Conservation (phyloP, 805 yeast species). For the Yarrowia sp. region DNA sequence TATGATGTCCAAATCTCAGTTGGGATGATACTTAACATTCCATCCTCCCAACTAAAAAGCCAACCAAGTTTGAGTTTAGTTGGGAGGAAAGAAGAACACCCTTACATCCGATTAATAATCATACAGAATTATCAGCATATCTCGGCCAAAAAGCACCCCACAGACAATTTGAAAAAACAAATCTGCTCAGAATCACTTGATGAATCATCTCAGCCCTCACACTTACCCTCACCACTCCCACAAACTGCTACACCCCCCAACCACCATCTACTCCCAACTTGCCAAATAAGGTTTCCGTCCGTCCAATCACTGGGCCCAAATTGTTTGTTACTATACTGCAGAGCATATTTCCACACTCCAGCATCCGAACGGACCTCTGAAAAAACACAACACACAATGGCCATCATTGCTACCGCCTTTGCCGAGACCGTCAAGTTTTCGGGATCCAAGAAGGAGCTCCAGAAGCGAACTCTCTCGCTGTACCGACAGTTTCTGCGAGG, state of each 20-base stretch:
- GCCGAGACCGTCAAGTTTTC: conserved; percentile 77
- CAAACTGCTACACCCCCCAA: not conserved
- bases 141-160: not conserved
- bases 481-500: conserved; percentile 69
- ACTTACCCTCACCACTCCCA: not conserved
- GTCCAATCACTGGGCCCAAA: conserved; percentile 22
- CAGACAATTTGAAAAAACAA: not conserved
- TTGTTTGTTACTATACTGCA: not conserved
- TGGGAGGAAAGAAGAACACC: not conserved
- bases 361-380: not conserved
- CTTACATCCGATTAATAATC: not conserved
- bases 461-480: conserved; percentile 60
- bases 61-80: not conserved
- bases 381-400: conserved; percentile 39
- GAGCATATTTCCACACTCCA: not conserved
- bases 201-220: not conserved
- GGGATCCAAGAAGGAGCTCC: conserved; percentile 58
- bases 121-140: not conserved
- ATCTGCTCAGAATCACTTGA: not conserved
- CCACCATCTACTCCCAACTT: not conserved
- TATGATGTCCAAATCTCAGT: no score
- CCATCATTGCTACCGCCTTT: conserved; percentile 76
- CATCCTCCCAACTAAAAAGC: no score
- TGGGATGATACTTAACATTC: no score
- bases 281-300: not conserved